phyloP scores from a whole-genome alignment of 2,329 filamentous ascomycete species.

The Huntiella omanensis region DNA sequence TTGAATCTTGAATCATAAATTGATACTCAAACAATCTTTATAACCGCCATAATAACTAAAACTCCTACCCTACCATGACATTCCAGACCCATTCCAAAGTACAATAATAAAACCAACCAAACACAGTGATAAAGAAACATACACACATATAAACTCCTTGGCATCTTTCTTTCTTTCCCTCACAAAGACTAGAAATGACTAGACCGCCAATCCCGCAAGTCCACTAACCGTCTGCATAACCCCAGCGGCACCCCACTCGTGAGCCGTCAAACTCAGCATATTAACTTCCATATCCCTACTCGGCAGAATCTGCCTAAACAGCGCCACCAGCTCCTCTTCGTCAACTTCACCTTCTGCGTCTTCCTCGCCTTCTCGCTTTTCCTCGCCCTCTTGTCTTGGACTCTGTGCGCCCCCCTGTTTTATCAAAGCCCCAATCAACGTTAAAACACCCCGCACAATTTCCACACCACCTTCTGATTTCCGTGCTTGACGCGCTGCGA shows the following conservation, averaged over 20 bases:
- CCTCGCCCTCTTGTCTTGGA: slow-evolving; percentile 19
- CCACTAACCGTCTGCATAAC: slow-evolving; percentile 51
- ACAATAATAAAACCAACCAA: neutral
- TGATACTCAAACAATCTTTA: too few relatives aligned
- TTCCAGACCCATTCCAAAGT: neutral
- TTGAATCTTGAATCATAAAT: too few relatives aligned
- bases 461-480: slow-evolving; percentile 28
- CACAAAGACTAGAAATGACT: neutral
- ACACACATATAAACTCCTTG: neutral
- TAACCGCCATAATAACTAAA: neutral
- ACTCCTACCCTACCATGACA: neutral
- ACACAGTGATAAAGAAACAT: neutral
- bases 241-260: slow-evolving; percentile 42
- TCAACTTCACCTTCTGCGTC: slow-evolving; percentile 18
- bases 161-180: neutral
- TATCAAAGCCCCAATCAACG: slow-evolving; percentile 39
- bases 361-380: neutral
- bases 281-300: slow-evolving; percentile 48
- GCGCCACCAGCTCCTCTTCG: slow-evolving; percentile 18
- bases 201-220: slow-evolving; percentile 42
- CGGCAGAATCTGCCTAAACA: slow-evolving; percentile 45
- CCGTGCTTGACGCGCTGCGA: slow-evolving; percentile 21
- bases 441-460: slow-evolving; percentile 43
- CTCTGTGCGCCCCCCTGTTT: slow-evolving; percentile 40
- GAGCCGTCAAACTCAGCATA: slow-evolving; percentile 44